Percentiles rank a stretch among this genome's conserved stretches.
phyloP scores from a whole-genome alignment of 2,329 filamentous ascomycete species.

The Sclerotinia borealis region DNA sequence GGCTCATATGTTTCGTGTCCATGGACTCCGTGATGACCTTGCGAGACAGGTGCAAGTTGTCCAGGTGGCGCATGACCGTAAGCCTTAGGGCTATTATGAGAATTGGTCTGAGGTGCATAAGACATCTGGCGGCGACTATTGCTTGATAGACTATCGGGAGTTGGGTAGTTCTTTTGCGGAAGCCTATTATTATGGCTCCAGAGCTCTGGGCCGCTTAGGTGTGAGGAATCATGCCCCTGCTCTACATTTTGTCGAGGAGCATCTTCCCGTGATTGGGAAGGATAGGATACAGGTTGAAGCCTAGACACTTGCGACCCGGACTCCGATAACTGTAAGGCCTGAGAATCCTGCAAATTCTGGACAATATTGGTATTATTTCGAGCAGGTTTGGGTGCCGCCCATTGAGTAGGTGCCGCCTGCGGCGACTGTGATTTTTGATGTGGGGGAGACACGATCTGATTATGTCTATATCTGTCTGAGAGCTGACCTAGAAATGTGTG shows the following conservation, averaged over 20 bases:
- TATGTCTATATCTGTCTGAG: conserved; percentile 10
- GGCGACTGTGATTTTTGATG: conserved; percentile 8
- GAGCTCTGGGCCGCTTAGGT: not conserved
- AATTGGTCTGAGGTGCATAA: conserved; percentile 3
- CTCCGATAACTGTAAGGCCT: conserved; percentile 1
- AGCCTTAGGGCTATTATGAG: conserved; percentile 1
- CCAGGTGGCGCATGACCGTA: not conserved
- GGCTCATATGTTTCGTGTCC: conserved; percentile 2
- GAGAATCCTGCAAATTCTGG: conserved; percentile 9
- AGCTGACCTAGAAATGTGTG: not conserved
- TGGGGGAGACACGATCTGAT: not conserved
- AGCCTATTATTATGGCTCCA: conserved; percentile 8
- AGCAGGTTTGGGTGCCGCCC: conserved; percentile 11
- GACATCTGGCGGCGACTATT: conserved; percentile 11
- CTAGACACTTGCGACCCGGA: not conserved
- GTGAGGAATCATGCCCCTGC: conserved; percentile 1
- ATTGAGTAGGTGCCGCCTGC: conserved; percentile 6
- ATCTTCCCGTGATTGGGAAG: conserved; percentile 4
- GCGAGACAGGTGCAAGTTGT: not conserved
- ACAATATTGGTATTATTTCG: conserved; percentile 9
- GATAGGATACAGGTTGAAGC: conserved; percentile 4
- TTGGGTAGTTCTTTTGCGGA: conserved; percentile 9
- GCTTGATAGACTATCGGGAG: conserved; percentile 11
- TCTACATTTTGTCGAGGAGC: not conserved
- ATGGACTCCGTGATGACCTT: not conserved